These are phyloP conservation scores for Hypoxylon sp. DNA, from an alignment of 2,329 filamentous ascomycete genomes.

Conservation along the genomic window DNA sequence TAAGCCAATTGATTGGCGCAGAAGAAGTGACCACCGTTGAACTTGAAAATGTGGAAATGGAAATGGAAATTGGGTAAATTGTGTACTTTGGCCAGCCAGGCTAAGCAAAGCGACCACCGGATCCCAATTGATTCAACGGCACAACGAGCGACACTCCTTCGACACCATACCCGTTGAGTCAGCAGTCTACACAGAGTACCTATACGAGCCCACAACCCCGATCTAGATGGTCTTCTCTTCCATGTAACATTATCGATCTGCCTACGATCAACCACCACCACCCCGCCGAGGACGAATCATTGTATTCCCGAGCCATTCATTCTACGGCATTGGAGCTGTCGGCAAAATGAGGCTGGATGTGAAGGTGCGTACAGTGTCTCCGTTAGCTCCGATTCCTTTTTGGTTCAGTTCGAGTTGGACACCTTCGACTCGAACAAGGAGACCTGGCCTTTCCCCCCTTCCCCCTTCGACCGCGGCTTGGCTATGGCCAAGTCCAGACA, in stretches of 20 bases:
- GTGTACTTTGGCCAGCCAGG: conserved; percentile 9
- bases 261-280: conserved; percentile 32
- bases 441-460: conserved; percentile 35
- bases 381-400: conserved; percentile 41
- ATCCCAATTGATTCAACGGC: conserved; percentile 17
- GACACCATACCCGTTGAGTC: not conserved
- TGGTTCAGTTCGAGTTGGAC: conserved; percentile 19
- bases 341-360: conserved; percentile 54
- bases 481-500: conserved; percentile 18
- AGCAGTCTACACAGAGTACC: not conserved
- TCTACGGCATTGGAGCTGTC: conserved; percentile 39
- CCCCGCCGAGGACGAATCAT: conserved; percentile 39
- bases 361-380: conserved; percentile 48
- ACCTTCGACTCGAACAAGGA: conserved; percentile 22
- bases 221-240: conserved; percentile 31
- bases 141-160: not conserved
- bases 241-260: conserved; percentile 37
- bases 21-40: conserved; percentile 46
- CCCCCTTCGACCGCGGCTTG: conserved; percentile 9
- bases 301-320: conserved; percentile 37
- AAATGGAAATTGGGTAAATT: conserved; percentile 36
- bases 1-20: conserved; percentile 39
- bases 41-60: conserved; percentile 36
- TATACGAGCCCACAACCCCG: conserved; percentile 4
- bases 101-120: conserved; percentile 13